Evolutionary conservation across 495 filamentous ascomycete genomes (phyloP).

Genomic region (Aspergillus taichungensis): DNA sequence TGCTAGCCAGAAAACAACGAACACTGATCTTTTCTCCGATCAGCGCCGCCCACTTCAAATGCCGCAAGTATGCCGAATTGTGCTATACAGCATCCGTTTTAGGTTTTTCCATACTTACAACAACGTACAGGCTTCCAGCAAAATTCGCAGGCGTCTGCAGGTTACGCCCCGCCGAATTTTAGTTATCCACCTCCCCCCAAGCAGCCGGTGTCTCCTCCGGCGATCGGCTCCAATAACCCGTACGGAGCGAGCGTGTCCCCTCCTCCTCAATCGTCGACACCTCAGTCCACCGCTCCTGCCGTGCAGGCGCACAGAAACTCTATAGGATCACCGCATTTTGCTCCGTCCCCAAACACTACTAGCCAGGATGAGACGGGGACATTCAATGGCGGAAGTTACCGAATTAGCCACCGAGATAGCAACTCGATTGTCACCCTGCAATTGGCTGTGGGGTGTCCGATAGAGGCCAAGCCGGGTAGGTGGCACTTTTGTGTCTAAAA

Average conservation of each 20-base stretch:
- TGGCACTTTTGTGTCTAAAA: background rate
- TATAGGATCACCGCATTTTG: conserved; percentile 39
- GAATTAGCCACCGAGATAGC: conserved; percentile 85
- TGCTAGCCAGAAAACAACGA: no score
- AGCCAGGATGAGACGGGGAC: conserved; percentile 76
- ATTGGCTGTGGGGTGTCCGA: conserved; percentile 78
- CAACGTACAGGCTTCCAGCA: conserved; percentile 4
- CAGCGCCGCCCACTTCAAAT: conserved; percentile 9
- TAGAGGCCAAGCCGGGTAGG: conserved; percentile 71
- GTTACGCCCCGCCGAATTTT: conserved; percentile 25
- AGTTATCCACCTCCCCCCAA: conserved; percentile 32
- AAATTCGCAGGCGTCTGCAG: conserved; percentile 13
- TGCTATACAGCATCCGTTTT: no score
- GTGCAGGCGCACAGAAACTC: conserved; percentile 20
- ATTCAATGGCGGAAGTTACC: conserved; percentile 91
- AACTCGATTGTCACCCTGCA: conserved; percentile 88
- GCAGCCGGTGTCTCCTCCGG: conserved; percentile 4
- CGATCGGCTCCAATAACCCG: background rate
- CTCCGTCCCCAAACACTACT: conserved; percentile 44
- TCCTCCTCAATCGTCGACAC: conserved; percentile 12
- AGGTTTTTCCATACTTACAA: no score
- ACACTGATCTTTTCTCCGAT: no score
- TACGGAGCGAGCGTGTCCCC: conserved; percentile 1
- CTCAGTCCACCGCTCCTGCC: conserved; percentile 13
- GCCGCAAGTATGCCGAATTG: conserved; percentile 8